Evolutionary conservation across 192 early-diverging fungal genomes (phyloP).

Genomic region (Obelidium mucronatum): DNA sequence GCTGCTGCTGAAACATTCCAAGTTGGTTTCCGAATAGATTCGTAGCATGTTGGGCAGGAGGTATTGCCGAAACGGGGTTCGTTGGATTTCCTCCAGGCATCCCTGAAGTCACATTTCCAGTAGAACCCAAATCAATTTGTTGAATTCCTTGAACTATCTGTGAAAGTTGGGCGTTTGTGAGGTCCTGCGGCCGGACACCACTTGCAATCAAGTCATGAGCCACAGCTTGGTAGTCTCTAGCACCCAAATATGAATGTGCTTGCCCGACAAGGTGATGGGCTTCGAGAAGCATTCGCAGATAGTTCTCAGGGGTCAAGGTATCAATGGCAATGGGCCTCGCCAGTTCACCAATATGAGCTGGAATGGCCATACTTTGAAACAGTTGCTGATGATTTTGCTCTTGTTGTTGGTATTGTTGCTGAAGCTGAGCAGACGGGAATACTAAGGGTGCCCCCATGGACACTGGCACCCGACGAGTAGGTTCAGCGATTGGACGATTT

Average conservation of each 20-base stretch:
- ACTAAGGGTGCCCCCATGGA: background rate
- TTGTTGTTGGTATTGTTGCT: background rate
- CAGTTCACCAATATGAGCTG: conserved; percentile 6
- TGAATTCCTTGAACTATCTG: background rate
- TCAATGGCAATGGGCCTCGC: conserved; percentile 23
- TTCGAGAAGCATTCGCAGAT: conserved; percentile 22
- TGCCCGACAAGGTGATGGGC: conserved; percentile 36
- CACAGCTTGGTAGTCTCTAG: background rate
- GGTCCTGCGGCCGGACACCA: background rate
- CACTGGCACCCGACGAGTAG: background rate
- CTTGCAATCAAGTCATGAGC: conserved; percentile 17
- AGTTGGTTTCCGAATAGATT: background rate
- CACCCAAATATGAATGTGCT: conserved; percentile 24
- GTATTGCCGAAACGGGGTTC: background rate
- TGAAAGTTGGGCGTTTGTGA: conserved; percentile 5
- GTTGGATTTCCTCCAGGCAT: background rate
- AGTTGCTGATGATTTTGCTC: background rate
- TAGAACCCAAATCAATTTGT: background rate
- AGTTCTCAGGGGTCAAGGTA: conserved; percentile 30
- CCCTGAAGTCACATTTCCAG: background rate
- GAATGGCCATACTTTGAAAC: conserved; percentile 17
- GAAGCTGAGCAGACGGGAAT: background rate
- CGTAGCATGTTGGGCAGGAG: background rate
- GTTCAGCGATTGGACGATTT: background rate
- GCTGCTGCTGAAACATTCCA: background rate